Base-by-base conservation (phyloP, 768 basidiomycete species). In the Chiua virens region DNA sequence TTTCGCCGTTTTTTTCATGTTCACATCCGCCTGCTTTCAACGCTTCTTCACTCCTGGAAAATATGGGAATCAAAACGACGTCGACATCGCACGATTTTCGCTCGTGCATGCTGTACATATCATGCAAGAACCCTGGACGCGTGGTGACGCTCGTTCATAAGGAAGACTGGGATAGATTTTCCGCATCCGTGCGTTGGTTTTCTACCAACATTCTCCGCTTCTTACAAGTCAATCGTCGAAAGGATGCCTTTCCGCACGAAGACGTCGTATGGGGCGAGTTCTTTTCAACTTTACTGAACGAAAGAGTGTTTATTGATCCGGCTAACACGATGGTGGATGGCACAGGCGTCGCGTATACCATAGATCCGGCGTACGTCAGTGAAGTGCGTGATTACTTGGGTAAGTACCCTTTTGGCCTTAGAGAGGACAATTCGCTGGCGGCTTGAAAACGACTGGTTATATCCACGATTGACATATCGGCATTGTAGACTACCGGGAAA, bases 101-200 rank as follows among this genome's bases (percentile, higher is more conserved):
- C 28, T 41, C 39, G 5, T 17, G 3, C 15, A 5, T 17, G 14
- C 15, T 15, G 15, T 6, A 34, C 7, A 34, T 9, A 45, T n/a
- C 14, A 45, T 18, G 8, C 5, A 56, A 92, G 89, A 81, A 75
- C 45, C 93, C 93, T 3, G 94, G 94, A 3, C 73, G 92, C 38
- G 95, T 96, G 1, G 94, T 96, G 1, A 98, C 94, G 1, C 75
- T 98, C 3, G 77, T 97, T 9, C 87, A 89, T 58, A 88, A 90
- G 52, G 83, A 86, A 64, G 91, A 96, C 40, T 98, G 95, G 95
- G 85, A 86, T 32, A 65, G 69, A 13, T 85, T 89, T 62, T 87
- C 87, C 7, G 73, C 62, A n/a, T 79, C 82, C 17, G 90, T 89
- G 55, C 52, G 81, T 62, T 21, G 34, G 14, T 15, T 17, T 34